A percentile compares a stretch with the other conserved stretches of the same genome.
phyloP scores from a whole-genome alignment of 1,284 basidiomycete genomes.

The Ceratobasidium sp. region DNA sequence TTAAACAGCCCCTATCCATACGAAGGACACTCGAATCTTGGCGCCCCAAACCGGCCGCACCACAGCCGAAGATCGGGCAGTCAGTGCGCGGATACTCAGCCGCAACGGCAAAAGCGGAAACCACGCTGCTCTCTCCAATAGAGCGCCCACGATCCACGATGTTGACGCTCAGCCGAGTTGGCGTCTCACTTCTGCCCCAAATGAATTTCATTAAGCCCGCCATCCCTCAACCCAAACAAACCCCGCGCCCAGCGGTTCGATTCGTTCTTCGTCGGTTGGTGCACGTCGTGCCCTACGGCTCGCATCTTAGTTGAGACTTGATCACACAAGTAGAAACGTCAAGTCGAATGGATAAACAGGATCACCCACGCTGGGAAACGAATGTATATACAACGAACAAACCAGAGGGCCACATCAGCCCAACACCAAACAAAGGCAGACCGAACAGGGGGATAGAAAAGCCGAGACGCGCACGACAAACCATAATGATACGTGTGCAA shows the following conservation, averaged over 20 bases:
- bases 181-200: background rate
- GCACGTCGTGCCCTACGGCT: background rate
- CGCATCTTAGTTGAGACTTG: background rate
- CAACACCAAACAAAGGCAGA: background rate
- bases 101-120: background rate
- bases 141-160: too few species aligned
- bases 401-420: background rate
- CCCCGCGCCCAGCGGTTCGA: conserved; percentile 12
- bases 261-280: background rate
- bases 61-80: conserved; percentile 8
- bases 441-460: background rate
- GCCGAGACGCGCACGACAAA: conserved; percentile 5
- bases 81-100: background rate
- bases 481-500: conserved; percentile 38
- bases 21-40: background rate
- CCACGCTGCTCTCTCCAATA: background rate
- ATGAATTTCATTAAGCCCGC: background rate
- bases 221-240: conserved; percentile 1
- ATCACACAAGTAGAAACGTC: conserved; percentile 1
- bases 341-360: conserved; percentile 28
- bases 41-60: background rate
- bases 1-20: background rate
- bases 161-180: conserved; percentile 9
- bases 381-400: conserved; percentile 42
- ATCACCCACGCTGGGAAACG: conserved; percentile 1